A percentile compares a stretch with the other conserved stretches of the same genome.
Evolutionary conservation across 495 filamentous ascomycete genomes (phyloP).

Genomic region (Trichocladium antarcticum): DNA sequence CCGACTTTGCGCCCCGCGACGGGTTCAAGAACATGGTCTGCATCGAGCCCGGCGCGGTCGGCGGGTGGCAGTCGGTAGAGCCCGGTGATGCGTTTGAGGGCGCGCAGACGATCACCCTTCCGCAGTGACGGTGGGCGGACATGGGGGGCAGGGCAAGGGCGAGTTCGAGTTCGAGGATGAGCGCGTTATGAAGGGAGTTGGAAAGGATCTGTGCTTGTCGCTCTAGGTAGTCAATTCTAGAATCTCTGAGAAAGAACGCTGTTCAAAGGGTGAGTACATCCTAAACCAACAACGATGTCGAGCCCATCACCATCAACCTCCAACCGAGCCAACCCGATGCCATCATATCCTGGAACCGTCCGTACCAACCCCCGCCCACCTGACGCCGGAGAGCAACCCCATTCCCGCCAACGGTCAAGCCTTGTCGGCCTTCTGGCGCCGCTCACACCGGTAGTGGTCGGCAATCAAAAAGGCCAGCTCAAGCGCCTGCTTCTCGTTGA

Average conservation of each 20-base stretch:
- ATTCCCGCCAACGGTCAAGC: neutral
- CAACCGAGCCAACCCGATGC: no score
- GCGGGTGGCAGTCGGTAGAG: conserved; percentile 72
- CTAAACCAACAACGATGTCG: no score
- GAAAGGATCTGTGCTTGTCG: no score
- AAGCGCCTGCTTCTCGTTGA: conserved; percentile 96
- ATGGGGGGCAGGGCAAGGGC: neutral
- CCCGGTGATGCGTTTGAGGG: conserved; percentile 82
- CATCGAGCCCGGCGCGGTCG: conserved; percentile 79
- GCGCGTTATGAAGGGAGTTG: conserved; percentile 4
- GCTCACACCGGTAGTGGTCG: conserved; percentile 51
- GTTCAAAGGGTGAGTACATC: no score
- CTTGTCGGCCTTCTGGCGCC: conserved; percentile 10
- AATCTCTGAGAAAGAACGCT: no score
- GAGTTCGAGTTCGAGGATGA: neutral
- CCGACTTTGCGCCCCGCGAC: conserved; percentile 78
- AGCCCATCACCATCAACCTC: no score
- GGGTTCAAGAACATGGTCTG: conserved; percentile 90
- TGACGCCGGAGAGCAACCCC: no score
- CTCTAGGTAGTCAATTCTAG: no score
- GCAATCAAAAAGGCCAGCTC: conserved; percentile 92
- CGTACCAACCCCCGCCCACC: no score
- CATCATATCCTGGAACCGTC: no score
- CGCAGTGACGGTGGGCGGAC: conserved; percentile 4
- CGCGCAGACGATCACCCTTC: conserved; percentile 56